Evolutionary conservation across 2,329 filamentous ascomycete genomes (phyloP).

Genomic region (Fusarium pseudocircinatum): DNA sequence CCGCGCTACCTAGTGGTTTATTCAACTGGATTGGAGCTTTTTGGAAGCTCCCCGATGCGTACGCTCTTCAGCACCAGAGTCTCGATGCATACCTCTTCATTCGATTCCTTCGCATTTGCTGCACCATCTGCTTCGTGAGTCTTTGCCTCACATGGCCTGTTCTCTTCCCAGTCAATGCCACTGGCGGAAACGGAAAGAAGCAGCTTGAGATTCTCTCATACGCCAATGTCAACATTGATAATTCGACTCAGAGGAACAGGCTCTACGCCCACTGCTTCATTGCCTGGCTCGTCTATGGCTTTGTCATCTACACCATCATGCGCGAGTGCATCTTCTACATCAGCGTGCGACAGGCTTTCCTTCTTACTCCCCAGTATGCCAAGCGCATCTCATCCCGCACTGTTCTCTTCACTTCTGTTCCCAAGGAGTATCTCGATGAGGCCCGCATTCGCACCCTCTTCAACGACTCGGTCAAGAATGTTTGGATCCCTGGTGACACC

Average conservation of each 20-base stretch:
- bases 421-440: slow-evolving; percentile 78
- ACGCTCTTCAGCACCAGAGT: slow-evolving; percentile 85
- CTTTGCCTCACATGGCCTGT: slow-evolving; percentile 86
- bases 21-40: slow-evolving; percentile 72
- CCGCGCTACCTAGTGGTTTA: slow-evolving; percentile 63
- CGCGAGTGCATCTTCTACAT: slow-evolving; percentile 94
- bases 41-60: slow-evolving; percentile 75
- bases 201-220: slow-evolving; percentile 67
- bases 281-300: slow-evolving; percentile 85
- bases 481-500: slow-evolving; percentile 85
- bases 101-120: slow-evolving; percentile 81
- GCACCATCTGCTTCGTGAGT: slow-evolving; percentile 82
- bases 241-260: slow-evolving; percentile 63
- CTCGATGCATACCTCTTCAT: slow-evolving; percentile 90
- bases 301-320: slow-evolving; percentile 89
- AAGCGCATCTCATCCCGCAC: slow-evolving; percentile 89
- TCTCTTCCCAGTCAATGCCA: slow-evolving; percentile 84
- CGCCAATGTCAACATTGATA: slow-evolving; percentile 56
- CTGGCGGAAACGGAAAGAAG: slow-evolving; percentile 71
- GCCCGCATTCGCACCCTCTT: slow-evolving; percentile 79
- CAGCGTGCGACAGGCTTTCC: slow-evolving; percentile 92
- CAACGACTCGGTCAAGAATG: slow-evolving; percentile 78
- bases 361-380: slow-evolving; percentile 84
- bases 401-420: slow-evolving; percentile 91
- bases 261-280: slow-evolving; percentile 85